Evolutionary conservation across 306 rosid species (phyloP).

Genomic region (Dalbergia cultrata): DNA sequence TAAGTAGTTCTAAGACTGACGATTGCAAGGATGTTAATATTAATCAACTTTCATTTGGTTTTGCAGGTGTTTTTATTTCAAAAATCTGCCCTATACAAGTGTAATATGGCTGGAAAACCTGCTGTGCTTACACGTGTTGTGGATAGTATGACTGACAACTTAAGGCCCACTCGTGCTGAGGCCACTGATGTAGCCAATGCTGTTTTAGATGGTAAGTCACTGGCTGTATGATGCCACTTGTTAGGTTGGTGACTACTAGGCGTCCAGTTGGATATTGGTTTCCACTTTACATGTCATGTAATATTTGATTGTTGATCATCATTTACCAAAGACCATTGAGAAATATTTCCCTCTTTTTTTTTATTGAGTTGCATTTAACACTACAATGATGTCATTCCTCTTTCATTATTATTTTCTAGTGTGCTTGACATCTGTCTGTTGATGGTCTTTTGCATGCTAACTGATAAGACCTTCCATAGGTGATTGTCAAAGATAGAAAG

Average conservation of each 20-base stretch:
- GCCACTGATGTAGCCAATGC: conserved; percentile 99
- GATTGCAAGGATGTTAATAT: conserved; percentile 26
- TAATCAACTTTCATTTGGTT: conserved; percentile 36
- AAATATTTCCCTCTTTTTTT: not conserved
- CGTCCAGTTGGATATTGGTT: conserved; percentile 1
- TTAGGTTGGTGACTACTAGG: conserved; percentile 18
- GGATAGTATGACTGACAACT: conserved; percentile 98
- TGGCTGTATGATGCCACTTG: conserved; percentile 32
- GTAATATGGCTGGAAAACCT: conserved; percentile 99
- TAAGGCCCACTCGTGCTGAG: conserved; percentile 99
- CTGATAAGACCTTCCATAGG: not conserved
- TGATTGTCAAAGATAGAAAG: conserved; percentile 15
- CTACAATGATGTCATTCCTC: conserved; percentile 1
- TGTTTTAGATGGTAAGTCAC: conserved; percentile 86
- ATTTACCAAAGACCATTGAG: not conserved
- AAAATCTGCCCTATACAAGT: conserved; percentile 93
- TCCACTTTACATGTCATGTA: not conserved
- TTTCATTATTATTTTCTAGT: conserved; percentile 13
- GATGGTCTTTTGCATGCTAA: conserved; percentile 4
- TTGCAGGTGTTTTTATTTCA: conserved; percentile 94
- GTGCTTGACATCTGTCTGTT: conserved; percentile 14
- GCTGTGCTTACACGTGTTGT: conserved; percentile 99
- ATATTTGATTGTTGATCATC: conserved; percentile 22
- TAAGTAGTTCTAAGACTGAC: conserved; percentile 19
- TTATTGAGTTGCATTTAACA: not conserved